phyloP scores from a whole-genome alignment of 768 basidiomycete species.

The Termitomyces sp. region DNA sequence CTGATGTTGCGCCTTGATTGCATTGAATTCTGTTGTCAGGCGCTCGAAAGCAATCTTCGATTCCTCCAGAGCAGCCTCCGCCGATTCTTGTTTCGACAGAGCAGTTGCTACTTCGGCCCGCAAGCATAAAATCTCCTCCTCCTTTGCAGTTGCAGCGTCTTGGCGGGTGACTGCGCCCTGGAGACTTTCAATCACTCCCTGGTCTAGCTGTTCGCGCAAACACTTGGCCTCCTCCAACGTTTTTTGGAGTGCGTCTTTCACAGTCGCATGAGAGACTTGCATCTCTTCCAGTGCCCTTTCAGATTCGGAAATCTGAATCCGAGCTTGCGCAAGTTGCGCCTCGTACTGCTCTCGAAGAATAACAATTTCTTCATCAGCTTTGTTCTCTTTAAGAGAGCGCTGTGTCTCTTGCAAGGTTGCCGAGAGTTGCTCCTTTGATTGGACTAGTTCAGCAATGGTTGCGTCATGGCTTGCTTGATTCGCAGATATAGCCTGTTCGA shows the following conservation, averaged over 20 bases:
- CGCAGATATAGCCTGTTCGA: slow-evolving; percentile 14
- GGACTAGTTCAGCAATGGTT: slow-evolving; percentile 21
- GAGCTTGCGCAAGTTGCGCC: slow-evolving; percentile 30
- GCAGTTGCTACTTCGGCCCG: slow-evolving; percentile 7
- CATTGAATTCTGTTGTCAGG: slow-evolving; percentile 15
- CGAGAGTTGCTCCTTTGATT: slow-evolving; percentile 23
- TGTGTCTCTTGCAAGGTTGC: slow-evolving; percentile 22
- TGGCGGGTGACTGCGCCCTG: slow-evolving; percentile 5
- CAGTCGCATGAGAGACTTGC: slow-evolving; percentile 26
- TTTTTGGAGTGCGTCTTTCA: slow-evolving; percentile 28
- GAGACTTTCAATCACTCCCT: slow-evolving; percentile 13
- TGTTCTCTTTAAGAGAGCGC: slow-evolving; percentile 16
- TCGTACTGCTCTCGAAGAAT: slow-evolving; percentile 30
- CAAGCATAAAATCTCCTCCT: slow-evolving; percentile 9
- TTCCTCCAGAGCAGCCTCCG: slow-evolving; percentile 15
- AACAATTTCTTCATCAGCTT: slow-evolving; percentile 22
- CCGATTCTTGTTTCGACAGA: slow-evolving; percentile 3
- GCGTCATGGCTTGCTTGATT: slow-evolving; percentile 19
- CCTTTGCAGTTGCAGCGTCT: slow-evolving; percentile 4
- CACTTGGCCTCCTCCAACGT: slow-evolving; percentile 25
- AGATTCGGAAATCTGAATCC: slow-evolving; percentile 29
- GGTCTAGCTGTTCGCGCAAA: slow-evolving; percentile 26
- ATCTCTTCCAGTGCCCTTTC: slow-evolving; percentile 30
- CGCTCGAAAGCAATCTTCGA: slow-evolving; percentile 10
- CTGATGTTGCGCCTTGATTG: slow-evolving; percentile 25